Evolutionary conservation across 345 rosid species (phyloP).

Genomic region (Theobroma cacao): DNA sequence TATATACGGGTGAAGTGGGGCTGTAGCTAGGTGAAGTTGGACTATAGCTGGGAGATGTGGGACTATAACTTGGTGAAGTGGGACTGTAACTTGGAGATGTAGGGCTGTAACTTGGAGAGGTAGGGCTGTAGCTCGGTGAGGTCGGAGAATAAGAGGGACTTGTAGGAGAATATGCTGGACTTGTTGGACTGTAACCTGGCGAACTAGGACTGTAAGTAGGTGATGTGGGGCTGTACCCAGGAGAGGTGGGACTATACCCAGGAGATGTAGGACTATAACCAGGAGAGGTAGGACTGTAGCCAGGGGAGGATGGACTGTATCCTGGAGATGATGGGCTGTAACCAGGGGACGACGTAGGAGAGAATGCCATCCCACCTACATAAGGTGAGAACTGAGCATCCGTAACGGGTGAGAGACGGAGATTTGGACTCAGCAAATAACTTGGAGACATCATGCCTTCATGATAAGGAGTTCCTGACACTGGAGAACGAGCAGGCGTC

Average conservation of each 20-base stretch:
- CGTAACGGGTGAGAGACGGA: constrained; percentile 72
- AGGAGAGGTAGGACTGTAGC: constrained; percentile 71
- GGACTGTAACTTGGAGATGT: constrained; percentile 81
- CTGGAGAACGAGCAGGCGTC: constrained; percentile 91
- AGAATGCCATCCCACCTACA: constrained; percentile 84
- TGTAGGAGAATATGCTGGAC: constrained; percentile 80
- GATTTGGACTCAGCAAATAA: constrained; percentile 76
- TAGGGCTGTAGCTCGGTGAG: constrained; percentile 75
- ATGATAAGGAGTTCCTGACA: constrained; percentile 90
- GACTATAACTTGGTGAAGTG: constrained; percentile 78
- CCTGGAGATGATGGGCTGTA: constrained; percentile 82
- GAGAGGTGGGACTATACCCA: constrained; percentile 80
- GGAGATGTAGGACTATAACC: constrained; percentile 88
- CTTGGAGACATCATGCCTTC: constrained; percentile 97
- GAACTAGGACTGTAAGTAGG: constrained; percentile 90
- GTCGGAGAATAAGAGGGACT: constrained; percentile 70
- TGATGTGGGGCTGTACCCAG: constrained; percentile 83
- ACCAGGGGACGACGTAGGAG: constrained; percentile 83
- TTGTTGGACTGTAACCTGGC: constrained; percentile 82
- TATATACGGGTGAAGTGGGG: constrained; percentile 69
- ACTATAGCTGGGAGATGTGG: constrained; percentile 71
- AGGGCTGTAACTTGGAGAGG: constrained; percentile 81
- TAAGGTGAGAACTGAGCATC: constrained; percentile 97
- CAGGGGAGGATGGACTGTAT: constrained; percentile 68
- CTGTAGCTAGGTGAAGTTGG: constrained; percentile 78